Conservation (phyloP, 2,329 filamentous ascomycete species). For the Ceratocystis cacaofunesta region DNA sequence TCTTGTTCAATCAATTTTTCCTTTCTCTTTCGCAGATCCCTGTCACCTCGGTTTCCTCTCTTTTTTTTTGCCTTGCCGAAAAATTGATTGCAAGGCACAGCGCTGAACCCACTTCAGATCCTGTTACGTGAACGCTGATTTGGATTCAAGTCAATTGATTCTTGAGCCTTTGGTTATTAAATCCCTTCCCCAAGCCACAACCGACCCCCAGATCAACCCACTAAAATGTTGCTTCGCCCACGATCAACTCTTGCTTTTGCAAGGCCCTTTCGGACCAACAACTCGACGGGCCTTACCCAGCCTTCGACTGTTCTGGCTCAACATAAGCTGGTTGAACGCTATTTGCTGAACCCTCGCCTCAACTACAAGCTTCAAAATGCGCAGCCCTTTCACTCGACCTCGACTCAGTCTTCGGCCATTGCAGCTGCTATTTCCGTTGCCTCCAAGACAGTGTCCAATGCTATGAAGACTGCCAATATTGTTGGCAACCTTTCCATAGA, state of each 20-base stretch:
- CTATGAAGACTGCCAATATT: conserved; percentile 45
- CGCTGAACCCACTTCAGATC: background rate
- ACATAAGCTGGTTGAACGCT: conserved; percentile 11
- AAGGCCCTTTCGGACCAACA: conserved; percentile 7
- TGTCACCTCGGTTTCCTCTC: background rate
- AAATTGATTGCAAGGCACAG: conserved; percentile 7
- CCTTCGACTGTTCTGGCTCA: conserved; percentile 8
- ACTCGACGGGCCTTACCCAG: conserved; percentile 5
- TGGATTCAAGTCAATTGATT: conserved; percentile 8
- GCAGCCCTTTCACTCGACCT: conserved; percentile 30
- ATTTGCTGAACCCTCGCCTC: conserved; percentile 10
- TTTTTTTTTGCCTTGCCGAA: conserved; percentile 8
- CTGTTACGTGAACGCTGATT: conserved; percentile 6
- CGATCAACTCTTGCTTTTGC: conserved; percentile 12
- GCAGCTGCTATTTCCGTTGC: conserved; percentile 58
- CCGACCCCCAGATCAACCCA: conserved; percentile 4
- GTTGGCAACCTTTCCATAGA: conserved; percentile 58
- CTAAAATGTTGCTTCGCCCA: conserved; percentile 12
- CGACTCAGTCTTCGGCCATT: conserved; percentile 47
- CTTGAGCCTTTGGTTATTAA: conserved; percentile 10
- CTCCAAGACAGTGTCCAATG: conserved; percentile 56
- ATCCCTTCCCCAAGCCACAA: background rate
- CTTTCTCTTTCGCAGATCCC: background rate
- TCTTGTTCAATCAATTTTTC: background rate
- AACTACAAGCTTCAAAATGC: conserved; percentile 19